These are phyloP conservation scores for Zymoseptoria ardabiliae DNA, from an alignment of 2,329 filamentous ascomycete genomes.

Conservation along the genomic window DNA sequence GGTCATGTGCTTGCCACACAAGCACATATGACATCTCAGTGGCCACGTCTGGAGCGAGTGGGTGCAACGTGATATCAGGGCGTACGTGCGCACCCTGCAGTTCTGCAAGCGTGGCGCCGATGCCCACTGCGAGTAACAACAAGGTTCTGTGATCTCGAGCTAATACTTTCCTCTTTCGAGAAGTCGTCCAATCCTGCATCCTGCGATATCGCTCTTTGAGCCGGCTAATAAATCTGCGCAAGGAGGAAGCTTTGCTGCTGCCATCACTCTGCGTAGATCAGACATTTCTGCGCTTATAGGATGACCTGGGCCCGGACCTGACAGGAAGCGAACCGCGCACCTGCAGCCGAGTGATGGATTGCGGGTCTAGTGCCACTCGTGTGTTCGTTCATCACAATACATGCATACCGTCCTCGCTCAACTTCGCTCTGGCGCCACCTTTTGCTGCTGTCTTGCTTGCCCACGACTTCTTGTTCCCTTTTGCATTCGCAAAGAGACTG, in stretches of 20 bases:
- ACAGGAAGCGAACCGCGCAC: not conserved
- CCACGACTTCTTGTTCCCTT: not conserved
- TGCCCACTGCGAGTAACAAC: not conserved
- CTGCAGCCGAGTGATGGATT: not conserved
- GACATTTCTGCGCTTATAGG: not conserved
- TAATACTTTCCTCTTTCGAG: not conserved
- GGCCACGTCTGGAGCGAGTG: not conserved
- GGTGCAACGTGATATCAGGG: not conserved
- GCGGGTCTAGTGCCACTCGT: not conserved
- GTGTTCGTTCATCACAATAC: not conserved
- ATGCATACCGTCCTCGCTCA: not conserved
- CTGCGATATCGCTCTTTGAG: not conserved
- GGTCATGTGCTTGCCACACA: not conserved
- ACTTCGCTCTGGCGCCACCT: not conserved
- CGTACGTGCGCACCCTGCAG: not conserved
- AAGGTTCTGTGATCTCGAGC: not conserved
- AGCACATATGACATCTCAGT: not conserved
- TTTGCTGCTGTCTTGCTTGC: not conserved
- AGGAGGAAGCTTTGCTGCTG: not conserved
- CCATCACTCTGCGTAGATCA: not conserved
- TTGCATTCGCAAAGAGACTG: not conserved
- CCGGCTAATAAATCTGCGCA: not conserved
- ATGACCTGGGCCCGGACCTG: not conserved
- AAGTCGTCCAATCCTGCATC: not conserved
- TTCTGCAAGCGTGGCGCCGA: not conserved